Evolutionary conservation across 306 rosid species (phyloP).

Genomic region (Rosa lucieae): DNA sequence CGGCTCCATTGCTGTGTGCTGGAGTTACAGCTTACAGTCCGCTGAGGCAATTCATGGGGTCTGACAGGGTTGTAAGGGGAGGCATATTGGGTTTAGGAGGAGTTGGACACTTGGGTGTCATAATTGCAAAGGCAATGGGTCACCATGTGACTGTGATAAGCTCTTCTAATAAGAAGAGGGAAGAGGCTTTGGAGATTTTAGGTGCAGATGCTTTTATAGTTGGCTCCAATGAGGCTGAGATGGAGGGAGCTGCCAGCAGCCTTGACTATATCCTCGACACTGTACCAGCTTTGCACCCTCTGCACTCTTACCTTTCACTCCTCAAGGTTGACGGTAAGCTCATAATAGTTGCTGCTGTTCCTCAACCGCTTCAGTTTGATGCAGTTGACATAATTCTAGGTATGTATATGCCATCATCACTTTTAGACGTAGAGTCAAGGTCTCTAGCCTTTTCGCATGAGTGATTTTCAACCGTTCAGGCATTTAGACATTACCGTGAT

Average conservation of each 20-base stretch:
- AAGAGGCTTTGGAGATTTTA: constrained; percentile 38
- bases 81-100: constrained; percentile 53
- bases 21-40: constrained; percentile 62
- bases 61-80: constrained; percentile 27
- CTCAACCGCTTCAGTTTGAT: constrained; percentile 36
- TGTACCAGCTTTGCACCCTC: constrained; percentile 40
- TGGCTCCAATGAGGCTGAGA: constrained; percentile 32
- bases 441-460: too few relatives aligned
- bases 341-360: constrained; percentile 41
- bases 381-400: constrained; percentile 39
- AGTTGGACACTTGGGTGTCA: constrained; percentile 45
- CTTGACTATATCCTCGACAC: constrained; percentile 50
- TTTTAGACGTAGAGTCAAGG: not conserved
- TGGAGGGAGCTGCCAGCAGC: constrained; percentile 34
- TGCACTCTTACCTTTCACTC: constrained; percentile 34
- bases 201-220: constrained; percentile 46
- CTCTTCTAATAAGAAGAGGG: constrained; percentile 49
- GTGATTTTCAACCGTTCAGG: not conserved
- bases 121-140: constrained; percentile 51
- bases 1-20: constrained; percentile 47
- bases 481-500: not conserved
- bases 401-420: not conserved
- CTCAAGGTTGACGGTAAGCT: constrained; percentile 42
- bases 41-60: constrained; percentile 33
- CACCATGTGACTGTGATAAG: constrained; percentile 58